A percentile compares a stretch with the other conserved stretches of the same genome.
phyloP scores from a whole-genome alignment of 2,329 filamentous ascomycete genomes.

The Capronia epimyces region DNA sequence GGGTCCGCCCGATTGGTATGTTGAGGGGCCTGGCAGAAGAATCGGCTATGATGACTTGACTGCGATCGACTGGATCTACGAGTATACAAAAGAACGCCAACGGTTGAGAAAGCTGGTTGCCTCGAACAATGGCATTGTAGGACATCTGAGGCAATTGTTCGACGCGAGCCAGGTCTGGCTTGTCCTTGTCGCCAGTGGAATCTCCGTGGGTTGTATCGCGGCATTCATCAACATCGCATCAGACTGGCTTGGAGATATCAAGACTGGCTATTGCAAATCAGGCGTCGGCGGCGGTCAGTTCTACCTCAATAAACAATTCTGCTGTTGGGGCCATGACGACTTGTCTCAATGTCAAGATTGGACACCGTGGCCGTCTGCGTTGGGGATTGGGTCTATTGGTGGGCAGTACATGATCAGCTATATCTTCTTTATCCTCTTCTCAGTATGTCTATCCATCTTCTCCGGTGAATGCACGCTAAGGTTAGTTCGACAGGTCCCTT shows the following conservation, averaged over 20 bases:
- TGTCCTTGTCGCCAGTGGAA: constrained; percentile 75
- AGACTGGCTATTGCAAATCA: constrained; percentile 78
- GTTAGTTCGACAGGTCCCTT: constrained; percentile 57
- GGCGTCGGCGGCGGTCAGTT: constrained; percentile 75
- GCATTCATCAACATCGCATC: constrained; percentile 85
- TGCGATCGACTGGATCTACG: constrained; percentile 99
- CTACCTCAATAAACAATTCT: constrained; percentile 86
- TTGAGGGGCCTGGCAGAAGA: constrained; percentile 79
- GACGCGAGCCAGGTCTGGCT: constrained; percentile 92
- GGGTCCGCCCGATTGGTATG: constrained; percentile 67
- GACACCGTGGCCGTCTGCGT: constrained; percentile 73
- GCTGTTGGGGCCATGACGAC: constrained; percentile 84
- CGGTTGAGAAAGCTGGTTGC: constrained; percentile 71
- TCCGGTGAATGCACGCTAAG: not conserved
- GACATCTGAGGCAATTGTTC: constrained; percentile 65
- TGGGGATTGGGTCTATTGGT: constrained; percentile 60
- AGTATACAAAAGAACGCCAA: constrained; percentile 93
- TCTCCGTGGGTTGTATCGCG: constrained; percentile 76
- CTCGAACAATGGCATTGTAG: constrained; percentile 60
- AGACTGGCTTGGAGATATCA: constrained; percentile 90
- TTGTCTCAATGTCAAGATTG: constrained; percentile 78
- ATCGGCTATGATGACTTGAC: constrained; percentile 95
- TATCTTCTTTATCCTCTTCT: constrained; percentile 77
- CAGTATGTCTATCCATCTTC: constrained; percentile 53
- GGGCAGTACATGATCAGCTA: constrained; percentile 82